Percentiles rank a stretch among this genome's conserved stretches.
Evolutionary conservation across 2,329 filamentous ascomycete genomes (phyloP).

Genomic region (Chaetomium globosum): DNA sequence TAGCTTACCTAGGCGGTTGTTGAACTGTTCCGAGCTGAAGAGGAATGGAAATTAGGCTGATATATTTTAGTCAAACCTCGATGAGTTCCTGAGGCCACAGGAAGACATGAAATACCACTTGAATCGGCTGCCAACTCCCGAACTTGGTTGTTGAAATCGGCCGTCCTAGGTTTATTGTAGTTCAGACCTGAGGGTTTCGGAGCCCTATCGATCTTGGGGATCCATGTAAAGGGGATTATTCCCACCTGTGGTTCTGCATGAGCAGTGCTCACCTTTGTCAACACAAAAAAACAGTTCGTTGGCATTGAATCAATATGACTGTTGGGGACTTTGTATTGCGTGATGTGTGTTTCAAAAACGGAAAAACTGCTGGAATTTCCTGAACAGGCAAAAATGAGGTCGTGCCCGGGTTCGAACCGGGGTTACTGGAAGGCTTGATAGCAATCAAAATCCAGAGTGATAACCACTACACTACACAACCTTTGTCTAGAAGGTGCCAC

Average conservation of each 20-base stretch:
- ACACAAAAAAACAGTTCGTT: not conserved
- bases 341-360: not conserved
- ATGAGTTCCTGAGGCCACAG: not conserved
- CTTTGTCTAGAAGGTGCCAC: slow-evolving; percentile 17
- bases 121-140: too few relatives aligned
- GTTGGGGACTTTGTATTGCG: not conserved
- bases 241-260: too few relatives aligned
- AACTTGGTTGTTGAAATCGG: too few relatives aligned
- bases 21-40: not conserved
- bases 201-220: too few relatives aligned
- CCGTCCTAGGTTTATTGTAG: too few relatives aligned
- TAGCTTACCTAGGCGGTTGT: not conserved
- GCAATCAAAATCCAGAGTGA: slow-evolving; percentile 34
- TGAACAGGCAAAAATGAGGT: slow-evolving; percentile 31
- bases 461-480: slow-evolving; percentile 37
- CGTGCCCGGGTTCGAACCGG: slow-evolving; percentile 36
- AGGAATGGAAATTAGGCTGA: not conserved
- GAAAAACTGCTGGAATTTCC: not conserved
- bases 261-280: not conserved
- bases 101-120: too few relatives aligned
- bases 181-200: too few relatives aligned
- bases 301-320: not conserved
- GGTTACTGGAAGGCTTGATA: slow-evolving; percentile 30
- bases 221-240: too few relatives aligned
- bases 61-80: not conserved